Percentiles rank a stretch among this genome's conserved stretches.
These are phyloP conservation scores for Trichoderma semiorbis DNA, from an alignment of 2,329 filamentous ascomycete species.

Conservation along the genomic window DNA sequence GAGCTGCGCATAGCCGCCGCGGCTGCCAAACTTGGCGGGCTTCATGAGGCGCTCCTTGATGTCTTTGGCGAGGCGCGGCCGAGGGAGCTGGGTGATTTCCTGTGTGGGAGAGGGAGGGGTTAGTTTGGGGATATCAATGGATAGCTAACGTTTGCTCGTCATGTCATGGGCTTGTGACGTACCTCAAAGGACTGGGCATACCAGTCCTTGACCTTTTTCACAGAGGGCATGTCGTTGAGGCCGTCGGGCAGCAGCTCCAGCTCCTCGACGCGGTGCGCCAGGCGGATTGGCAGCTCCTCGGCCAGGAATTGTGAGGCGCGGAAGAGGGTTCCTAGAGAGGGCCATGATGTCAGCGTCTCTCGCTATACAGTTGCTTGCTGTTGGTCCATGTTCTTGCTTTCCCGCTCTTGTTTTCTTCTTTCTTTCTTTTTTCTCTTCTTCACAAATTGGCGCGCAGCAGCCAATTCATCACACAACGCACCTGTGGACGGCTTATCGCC, in stretches of 20 bases:
- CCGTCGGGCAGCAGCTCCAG: conserved; percentile 89
- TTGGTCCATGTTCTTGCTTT: too few relatives aligned
- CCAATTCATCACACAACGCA: conserved; percentile 52
- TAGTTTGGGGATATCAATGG: too few relatives aligned
- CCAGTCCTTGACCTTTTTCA: conserved; percentile 93
- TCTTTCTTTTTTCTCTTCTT: not conserved
- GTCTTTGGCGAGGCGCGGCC: conserved; percentile 72
- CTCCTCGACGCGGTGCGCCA: conserved; percentile 95
- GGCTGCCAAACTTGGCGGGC: conserved; percentile 55
- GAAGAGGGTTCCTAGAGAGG: conserved; percentile 84
- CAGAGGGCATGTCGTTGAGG: conserved; percentile 95
- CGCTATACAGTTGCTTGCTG: too few relatives aligned
- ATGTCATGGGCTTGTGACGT: conserved; percentile 31
- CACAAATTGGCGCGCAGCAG: conserved; percentile 54
- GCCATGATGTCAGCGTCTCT: conserved; percentile 50
- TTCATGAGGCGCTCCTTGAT: conserved; percentile 75
- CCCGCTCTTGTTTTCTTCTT: not conserved
- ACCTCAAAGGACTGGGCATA: conserved; percentile 99
- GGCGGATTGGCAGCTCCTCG: conserved; percentile 93
- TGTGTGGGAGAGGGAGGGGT: conserved; percentile 32
- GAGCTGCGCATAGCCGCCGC: conserved; percentile 64
- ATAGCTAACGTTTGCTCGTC: not conserved
- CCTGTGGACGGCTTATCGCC: conserved; percentile 89
- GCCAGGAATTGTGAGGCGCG: conserved; percentile 97
- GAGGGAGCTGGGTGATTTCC: conserved; percentile 87